Conservation (phyloP, 805 yeast genomes). For the Spathaspora hagerdaliae region DNA sequence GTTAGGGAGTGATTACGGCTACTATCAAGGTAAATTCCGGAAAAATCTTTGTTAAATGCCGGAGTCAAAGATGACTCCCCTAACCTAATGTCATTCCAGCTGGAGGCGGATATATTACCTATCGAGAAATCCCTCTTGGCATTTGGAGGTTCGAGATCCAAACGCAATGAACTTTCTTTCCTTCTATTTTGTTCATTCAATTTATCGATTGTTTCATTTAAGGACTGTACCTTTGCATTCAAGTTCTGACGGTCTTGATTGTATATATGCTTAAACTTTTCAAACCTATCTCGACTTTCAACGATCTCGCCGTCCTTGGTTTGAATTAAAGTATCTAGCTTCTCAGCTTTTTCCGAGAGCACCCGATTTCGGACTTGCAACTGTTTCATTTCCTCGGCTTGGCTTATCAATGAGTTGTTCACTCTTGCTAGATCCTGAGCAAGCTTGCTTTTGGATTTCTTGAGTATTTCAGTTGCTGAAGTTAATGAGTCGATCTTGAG, state of each 20-base stretch:
- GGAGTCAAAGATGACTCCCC: constrained; percentile 52
- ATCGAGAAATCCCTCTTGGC: neutral
- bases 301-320: constrained; percentile 17
- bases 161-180: constrained; percentile 9
- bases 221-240: constrained; percentile 18
- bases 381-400: constrained; percentile 11
- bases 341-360: constrained; percentile 24
- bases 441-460: constrained; percentile 24
- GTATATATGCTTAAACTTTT: constrained; percentile 28
- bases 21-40: constrained; percentile 7
- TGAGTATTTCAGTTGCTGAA: constrained; percentile 23
- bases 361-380: constrained; percentile 20
- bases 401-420: constrained; percentile 10
- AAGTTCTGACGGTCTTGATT: constrained; percentile 26
- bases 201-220: constrained; percentile 17
- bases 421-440: constrained; percentile 32
- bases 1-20: constrained; percentile 12
- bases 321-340: constrained; percentile 14
- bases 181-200: neutral
- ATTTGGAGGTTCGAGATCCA: constrained; percentile 12
- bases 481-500: constrained; percentile 38
- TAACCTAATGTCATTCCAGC: constrained; percentile 27
- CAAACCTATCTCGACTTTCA: constrained; percentile 19
- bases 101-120: constrained; percentile 2
- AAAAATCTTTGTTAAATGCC: constrained; percentile 8